Conservation (phyloP, 163 green algal species). For the Botryococcus braunii region DNA sequence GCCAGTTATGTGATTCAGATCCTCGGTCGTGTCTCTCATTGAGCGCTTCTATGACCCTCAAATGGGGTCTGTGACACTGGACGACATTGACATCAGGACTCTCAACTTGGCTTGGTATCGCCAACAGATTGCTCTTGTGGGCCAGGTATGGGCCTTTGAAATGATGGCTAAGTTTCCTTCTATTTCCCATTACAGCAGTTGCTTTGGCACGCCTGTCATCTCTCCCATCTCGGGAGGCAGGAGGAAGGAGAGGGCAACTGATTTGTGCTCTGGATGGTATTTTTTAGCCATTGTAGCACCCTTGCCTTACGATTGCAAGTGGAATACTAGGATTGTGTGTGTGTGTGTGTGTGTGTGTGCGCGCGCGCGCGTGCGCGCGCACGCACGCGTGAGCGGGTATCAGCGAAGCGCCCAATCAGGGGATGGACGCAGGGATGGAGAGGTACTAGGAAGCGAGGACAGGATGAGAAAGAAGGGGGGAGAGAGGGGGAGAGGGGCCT, state of each 20-base stretch:
- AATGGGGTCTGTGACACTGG: conserved; percentile 28
- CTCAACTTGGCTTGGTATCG: conserved; percentile 62
- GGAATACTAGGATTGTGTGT: background rate
- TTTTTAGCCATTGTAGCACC: background rate
- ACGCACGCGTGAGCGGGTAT: no score
- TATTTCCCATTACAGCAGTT: background rate
- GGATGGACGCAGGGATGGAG: no score
- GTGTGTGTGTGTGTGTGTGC: no score
- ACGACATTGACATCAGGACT: conserved; percentile 35
- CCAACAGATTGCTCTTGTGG: conserved; percentile 41
- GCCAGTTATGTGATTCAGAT: conserved; percentile 5
- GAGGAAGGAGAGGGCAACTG: background rate
- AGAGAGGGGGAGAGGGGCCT: background rate
- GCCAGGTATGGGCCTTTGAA: conserved; percentile 1
- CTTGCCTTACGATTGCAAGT: background rate
- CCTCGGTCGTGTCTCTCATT: conserved; percentile 64
- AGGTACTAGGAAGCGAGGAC: no score
- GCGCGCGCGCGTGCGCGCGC: no score
- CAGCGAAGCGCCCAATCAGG: no score
- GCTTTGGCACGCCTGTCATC: background rate
- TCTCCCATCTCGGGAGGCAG: background rate
- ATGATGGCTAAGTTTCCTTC: background rate
- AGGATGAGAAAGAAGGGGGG: no score
- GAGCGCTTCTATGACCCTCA: conserved; percentile 34
- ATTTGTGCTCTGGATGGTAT: background rate